These are phyloP conservation scores for sunflower (Helianthus annuus) DNA, from an alignment of 129 eudicot species.

Conservation along the genomic window DNA sequence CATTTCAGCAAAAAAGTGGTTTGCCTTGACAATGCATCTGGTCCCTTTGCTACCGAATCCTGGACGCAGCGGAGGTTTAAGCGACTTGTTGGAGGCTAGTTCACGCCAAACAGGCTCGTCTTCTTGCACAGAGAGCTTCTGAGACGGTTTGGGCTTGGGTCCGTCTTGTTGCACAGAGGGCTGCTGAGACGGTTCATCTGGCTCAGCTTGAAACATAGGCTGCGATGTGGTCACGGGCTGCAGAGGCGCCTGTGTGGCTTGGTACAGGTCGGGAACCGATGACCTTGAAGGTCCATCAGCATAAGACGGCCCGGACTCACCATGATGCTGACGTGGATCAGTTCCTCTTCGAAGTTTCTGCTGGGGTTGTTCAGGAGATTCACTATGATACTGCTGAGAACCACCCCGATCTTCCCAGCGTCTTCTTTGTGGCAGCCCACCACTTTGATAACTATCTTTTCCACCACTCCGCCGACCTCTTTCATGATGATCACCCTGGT, in stretches of 20 bases:
- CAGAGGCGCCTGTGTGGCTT: conserved; percentile 79
- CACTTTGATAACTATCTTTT: conserved; percentile 16
- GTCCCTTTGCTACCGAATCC: conserved; percentile 75
- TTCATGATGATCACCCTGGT: background rate
- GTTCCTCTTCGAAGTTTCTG: conserved; percentile 66
- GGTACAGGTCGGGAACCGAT: conserved; percentile 94
- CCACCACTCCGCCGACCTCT: too few relatives aligned
- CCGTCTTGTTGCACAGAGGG: too few relatives aligned
- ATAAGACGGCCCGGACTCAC: conserved; percentile 51
- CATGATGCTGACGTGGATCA: conserved; percentile 61
- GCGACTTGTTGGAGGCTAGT: conserved; percentile 77
- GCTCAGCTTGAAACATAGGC: conserved; percentile 30
- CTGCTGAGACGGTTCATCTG: conserved; percentile 47
- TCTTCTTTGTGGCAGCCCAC: conserved; percentile 55
- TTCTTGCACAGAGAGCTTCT: conserved; percentile 36
- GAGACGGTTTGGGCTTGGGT: too few relatives aligned
- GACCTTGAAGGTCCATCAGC: conserved; percentile 77
- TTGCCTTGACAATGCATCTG: conserved; percentile 85
- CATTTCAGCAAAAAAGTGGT: conserved; percentile 87
- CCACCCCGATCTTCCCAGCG: conserved; percentile 59
- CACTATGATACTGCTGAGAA: conserved; percentile 41
- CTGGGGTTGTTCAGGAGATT: conserved; percentile 43
- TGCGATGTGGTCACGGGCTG: conserved; percentile 43
- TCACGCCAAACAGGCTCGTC: conserved; percentile 44
- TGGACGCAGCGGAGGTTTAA: conserved; percentile 88